Base-by-base conservation (phyloP, 768 basidiomycete species). In the Pleurotus platypus region DNA sequence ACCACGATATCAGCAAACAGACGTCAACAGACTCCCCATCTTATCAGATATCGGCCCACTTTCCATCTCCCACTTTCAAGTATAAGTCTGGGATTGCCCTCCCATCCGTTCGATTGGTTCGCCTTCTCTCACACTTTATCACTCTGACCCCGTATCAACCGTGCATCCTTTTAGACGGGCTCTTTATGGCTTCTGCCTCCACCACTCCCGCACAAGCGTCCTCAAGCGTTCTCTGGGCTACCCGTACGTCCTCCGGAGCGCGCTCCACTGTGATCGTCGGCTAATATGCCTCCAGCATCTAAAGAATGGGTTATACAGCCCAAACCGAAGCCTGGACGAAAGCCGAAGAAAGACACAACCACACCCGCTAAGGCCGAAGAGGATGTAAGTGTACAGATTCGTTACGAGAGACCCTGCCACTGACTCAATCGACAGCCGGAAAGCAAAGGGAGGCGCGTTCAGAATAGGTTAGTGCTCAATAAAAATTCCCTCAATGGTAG, bases 221-320 rank as follows among this genome's bases (percentile, higher is more conserved):
- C 11, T 79, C 86, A 11, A 72, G 81, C 7, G 83, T 80, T 2
- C 75, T 91, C 55, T 91, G 89, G 89, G 89, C 89, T 51, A 88
- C 86, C 65, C 84, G 89, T 89, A 75, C 37, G 55, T 71, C 64
- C 43, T 15, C 18, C 30, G 30, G 30, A 35, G 30, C 2, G 30
- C 9, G 30, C 30, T 35, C 30, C 2, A 35, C 30, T 9, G 11
- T 35, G 30, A 35, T 35, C 30, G 9, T 35, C 30, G 30, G 30
- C 58, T 57, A 51, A 62, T 55, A 58, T 55, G 46, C 27, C 26
- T 30, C 53, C 67, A 90, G 91, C 91, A 26, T 91, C 90, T n/a
- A 92, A 86, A 69, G 89, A 92, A 69, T 94, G 92, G 92, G 80
- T 90, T 60, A 89, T 94, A 62, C 86, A 87, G 20, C 87, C 92